Evolutionary conservation across 2,329 filamentous ascomycete genomes (phyloP), one percentile per base, ranked within the genome.

Genomic region (Ilyonectria robusta): DNA sequence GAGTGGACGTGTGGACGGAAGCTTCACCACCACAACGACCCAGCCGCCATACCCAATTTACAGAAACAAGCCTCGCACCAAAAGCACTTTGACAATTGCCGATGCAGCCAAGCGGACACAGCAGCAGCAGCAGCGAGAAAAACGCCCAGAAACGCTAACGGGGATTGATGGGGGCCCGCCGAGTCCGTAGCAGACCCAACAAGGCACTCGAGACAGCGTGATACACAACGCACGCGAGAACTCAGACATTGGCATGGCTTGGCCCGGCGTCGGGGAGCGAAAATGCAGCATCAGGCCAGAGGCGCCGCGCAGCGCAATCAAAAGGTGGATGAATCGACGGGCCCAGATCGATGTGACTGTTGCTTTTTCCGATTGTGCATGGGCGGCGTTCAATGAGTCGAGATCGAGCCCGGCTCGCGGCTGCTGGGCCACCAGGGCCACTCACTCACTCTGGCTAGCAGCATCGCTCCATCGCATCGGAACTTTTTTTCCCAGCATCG

Each of bases 321-420:
- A 42, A 42, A 35, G 40, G 42, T 66, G 50, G 50, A 65, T 63
- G 50, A 70, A 62, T 67, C 53, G 60, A 66, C 53, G 64, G 66
- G 68, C 53, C 69, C 64, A 69, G 69, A 70, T 70, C 67, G 65
- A 54, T 44, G 42, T 53, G 31, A 33, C 31, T 33, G 11, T 55
- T 23, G 26, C 15, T 31, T 21, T 21, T 21, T 3, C 15, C 40
- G 40, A 42, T 42, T 42, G 64, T n/a, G 44, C 54, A 37, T 55
- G 55, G 62, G 46, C 37, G 50, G 9, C 62, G 35, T 59, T 57
- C 21, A 53, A 33, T 15, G 62, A 55, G 62, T 59, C 56, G 51
- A 40, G 62, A 69, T 66, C 66, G 60, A 17, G 4, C 15, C 40
- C 40, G 15, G 15, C 15, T 8, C 15, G 35, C 47, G 21, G 15